Percentiles rank a stretch among this genome's conserved stretches.
Evolutionary conservation across 495 filamentous ascomycete genomes (phyloP).

Genomic region (Lepidopterella palustris): DNA sequence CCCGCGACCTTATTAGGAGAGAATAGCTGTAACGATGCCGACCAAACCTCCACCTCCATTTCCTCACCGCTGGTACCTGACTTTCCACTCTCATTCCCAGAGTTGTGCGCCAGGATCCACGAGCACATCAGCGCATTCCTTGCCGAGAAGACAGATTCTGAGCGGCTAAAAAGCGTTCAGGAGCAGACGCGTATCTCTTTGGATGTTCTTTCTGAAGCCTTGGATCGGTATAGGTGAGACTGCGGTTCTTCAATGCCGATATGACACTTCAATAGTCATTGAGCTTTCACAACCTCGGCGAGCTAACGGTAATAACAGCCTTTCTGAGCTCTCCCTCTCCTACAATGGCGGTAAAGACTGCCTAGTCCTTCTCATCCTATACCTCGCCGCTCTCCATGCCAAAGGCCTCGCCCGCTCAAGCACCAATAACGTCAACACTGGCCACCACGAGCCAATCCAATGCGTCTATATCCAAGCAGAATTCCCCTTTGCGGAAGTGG

Average conservation of each 20-base stretch:
- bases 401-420: conserved; percentile 20
- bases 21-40: neutral
- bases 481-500: conserved; percentile 77
- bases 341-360: conserved; percentile 99
- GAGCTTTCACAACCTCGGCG: neutral
- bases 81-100: conserved; percentile 25
- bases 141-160: conserved; percentile 47
- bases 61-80: conserved; percentile 21
- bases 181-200: conserved; percentile 63
- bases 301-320: conserved; percentile 40
- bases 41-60: neutral
- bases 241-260: neutral
- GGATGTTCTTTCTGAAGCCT: conserved; percentile 62
- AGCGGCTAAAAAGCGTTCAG: conserved; percentile 60
- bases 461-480: conserved; percentile 81
- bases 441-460: conserved; percentile 48
- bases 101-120: conserved; percentile 56
- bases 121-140: conserved; percentile 64
- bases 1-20: conserved; percentile 6
- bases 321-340: conserved; percentile 75
- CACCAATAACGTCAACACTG: neutral
- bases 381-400: conserved; percentile 61
- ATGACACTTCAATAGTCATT: neutral
- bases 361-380: conserved; percentile 82
- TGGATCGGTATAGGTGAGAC: conserved; percentile 61